Evolutionary conservation across 2,329 filamentous ascomycete genomes (phyloP), one percentile per base, ranked within the genome.

Genomic region (Colletotrichum chlorophyti): DNA sequence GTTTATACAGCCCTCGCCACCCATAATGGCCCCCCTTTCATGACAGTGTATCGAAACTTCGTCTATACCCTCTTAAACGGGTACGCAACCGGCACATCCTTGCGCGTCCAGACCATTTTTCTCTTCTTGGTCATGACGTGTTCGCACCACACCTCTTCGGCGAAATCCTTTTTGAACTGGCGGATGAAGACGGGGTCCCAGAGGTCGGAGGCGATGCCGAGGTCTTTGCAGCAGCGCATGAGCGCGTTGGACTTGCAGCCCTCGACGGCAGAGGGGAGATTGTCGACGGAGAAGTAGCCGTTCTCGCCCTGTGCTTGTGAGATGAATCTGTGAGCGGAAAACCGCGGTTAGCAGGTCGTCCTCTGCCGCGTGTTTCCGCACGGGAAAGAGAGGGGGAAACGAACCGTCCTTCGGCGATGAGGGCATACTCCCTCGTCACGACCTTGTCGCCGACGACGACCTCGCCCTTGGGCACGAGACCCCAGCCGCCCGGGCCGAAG

Each of bases 181-280:
- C 91, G 86, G 64, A 98, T 92, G 77, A 90, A 99, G 53, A 91
- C 81, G 31, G 95, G 95, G 77, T 99, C 95, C 95, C 95, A 99
- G 17, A 99, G 83, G 76, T 99, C 95, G 64, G 90, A 93, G 2
- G 92, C 95, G 64, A 99, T 90, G 31, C 95, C 95, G 27, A 99
- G 79, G 74, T 99, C 95, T 79, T 99, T 99, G 81, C 95, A 98
- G 83, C 94, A 98, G 58, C 95, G 91, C 88, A 98, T 96, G 65
- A 99, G 82, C 11, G 95, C 95, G 72, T 99, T 99, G 63, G 93
- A 97, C 77, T 97, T 97, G 83, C 93, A 96, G 50, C 95, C 95
- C 76, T 99, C 95, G 60, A 93, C 93, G 8, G 95, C 93, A 2
- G 93, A 97, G 23, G 95, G 93, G 63, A 99, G 93, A 53, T 90